Base-by-base conservation (phyloP, 768 basidiomycete species). In the Hortiboletus flavorubellus region DNA sequence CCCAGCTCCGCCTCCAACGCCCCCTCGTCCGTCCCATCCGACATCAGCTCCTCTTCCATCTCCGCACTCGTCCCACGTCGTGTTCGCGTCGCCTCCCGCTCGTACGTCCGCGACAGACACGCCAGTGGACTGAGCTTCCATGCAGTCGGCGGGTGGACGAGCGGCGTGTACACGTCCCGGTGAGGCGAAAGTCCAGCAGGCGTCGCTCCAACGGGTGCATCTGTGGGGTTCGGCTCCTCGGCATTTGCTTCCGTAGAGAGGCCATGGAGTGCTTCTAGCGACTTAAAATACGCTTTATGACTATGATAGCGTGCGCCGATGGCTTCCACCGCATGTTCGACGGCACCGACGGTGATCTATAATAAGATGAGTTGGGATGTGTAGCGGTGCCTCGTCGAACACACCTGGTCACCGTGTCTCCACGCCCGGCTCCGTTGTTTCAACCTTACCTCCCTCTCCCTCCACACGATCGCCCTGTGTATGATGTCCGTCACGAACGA, bases 361-460 rank as follows among this genome's bases (percentile, higher is more conserved):
- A 30, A 56, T 53, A 52, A 23, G 43, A 4, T 10, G 37, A n/a
- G 61, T 53, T 21, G 42, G 49, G 45, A 21, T 21, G 29, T 50
- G 5, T 35, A 33, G 23, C 18, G 0, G n/a, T 10, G 15, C 2
- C 23, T 5, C 12, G 46, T 10, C n/a, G n/a, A 21, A 49, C 60
- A 11, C 47, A 82, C 80, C 60, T 79, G 73, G 31, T 75, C 74
- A 12, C 73, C 73, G 4, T 75, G 50, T 45, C 77, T 73, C 85
- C 87, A 90, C 8, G 76, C 84, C 60, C 80, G 86, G 45, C 80
- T 80, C 18, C 78, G 77, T 39, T 74, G 72, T 69, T 88, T 89
- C 63, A 85, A 64, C 33, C 72, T 68, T 50, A 74, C 67, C 60
- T 87, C 87, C 54, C 84, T 80, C 60, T 87, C 85, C 40, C 80